Evolutionary conservation across 805 yeast genomes (phyloP).

Genomic region (Zygoascus tannicola): DNA sequence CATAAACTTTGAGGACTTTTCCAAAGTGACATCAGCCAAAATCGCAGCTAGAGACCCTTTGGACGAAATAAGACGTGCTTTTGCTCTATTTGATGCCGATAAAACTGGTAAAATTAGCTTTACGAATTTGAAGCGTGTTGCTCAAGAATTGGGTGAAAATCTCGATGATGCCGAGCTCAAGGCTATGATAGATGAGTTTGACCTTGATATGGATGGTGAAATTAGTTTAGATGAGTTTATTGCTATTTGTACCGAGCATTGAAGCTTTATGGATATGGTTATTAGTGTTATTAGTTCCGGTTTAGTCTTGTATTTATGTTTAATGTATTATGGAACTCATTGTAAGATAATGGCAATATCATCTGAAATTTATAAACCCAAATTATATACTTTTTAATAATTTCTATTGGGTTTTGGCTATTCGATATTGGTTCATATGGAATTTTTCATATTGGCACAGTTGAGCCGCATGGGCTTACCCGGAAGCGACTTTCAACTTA

Average conservation of each 20-base stretch:
- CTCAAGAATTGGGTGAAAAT: constrained; percentile 87
- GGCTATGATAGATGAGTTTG: constrained; percentile 98
- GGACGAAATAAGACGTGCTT: constrained; percentile 87
- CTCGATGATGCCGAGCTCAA: constrained; percentile 84
- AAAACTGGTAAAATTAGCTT: constrained; percentile 76
- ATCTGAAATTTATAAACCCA: too few relatives aligned
- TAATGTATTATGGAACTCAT: too few relatives aligned
- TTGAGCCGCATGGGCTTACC: too few relatives aligned
- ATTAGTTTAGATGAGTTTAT: constrained; percentile 87
- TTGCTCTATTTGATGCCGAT: constrained; percentile 81
- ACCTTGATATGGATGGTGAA: constrained; percentile 91
- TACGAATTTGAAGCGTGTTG: constrained; percentile 76
- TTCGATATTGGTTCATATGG: too few relatives aligned
- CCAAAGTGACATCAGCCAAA: constrained; percentile 65
- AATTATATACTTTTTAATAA: too few relatives aligned
- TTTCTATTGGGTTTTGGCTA: too few relatives aligned
- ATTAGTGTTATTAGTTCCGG: too few relatives aligned
- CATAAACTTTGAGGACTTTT: constrained; percentile 75
- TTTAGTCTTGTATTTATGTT: too few relatives aligned
- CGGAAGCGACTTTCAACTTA: too few relatives aligned
- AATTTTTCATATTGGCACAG: too few relatives aligned
- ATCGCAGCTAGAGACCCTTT: constrained; percentile 85
- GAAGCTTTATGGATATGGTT: too few relatives aligned
- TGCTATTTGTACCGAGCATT: constrained; percentile 67
- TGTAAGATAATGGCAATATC: too few relatives aligned